A percentile compares a stretch with the other conserved stretches of the same genome.
These are phyloP conservation scores for Ganoderma sinense DNA, from an alignment of 1,284 basidiomycete genomes.

Conservation along the genomic window DNA sequence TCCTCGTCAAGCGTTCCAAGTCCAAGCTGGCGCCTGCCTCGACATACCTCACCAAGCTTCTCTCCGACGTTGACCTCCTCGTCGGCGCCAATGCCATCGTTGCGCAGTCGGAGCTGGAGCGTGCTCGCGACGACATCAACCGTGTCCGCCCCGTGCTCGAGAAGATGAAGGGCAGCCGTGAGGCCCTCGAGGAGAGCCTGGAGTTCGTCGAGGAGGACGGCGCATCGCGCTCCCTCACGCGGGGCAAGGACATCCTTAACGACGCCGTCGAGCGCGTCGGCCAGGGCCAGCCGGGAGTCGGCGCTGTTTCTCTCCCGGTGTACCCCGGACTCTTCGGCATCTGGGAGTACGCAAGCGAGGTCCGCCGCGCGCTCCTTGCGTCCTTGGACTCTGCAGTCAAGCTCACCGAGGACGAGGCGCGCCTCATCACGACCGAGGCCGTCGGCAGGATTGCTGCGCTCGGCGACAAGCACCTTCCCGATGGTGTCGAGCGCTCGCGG, in stretches of 20 bases:
- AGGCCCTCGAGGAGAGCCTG: constrained; percentile 81
- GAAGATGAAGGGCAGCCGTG: constrained; percentile 81
- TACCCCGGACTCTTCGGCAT: constrained; percentile 90
- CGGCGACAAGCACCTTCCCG: constrained; percentile 84
- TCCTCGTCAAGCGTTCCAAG: constrained; percentile 93
- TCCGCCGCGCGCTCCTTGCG: constrained; percentile 79
- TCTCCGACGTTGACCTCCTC: constrained; percentile 90
- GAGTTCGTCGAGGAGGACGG: constrained; percentile 85
- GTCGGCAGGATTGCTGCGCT: constrained; percentile 77
- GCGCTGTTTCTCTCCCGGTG: constrained; percentile 67
- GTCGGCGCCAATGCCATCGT: constrained; percentile 88
- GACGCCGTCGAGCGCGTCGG: constrained; percentile 82
- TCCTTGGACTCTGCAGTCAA: constrained; percentile 88
- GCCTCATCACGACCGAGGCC: constrained; percentile 71
- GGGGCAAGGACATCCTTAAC: constrained; percentile 70
- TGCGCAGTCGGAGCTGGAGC: constrained; percentile 82
- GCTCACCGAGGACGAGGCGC: constrained; percentile 86
- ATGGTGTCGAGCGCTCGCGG: constrained; percentile 80
- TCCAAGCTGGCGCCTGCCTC: constrained; percentile 97
- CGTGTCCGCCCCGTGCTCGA: constrained; percentile 86
- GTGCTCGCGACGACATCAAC: constrained; percentile 77
- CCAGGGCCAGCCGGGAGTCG: constrained; percentile 74
- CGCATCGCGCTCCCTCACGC: constrained; percentile 58
- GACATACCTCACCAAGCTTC: constrained; percentile 90
- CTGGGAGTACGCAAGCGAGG: constrained; percentile 91